phyloP scores from a whole-genome alignment of 345 rosid species.

The Aethionema arabicum region DNA sequence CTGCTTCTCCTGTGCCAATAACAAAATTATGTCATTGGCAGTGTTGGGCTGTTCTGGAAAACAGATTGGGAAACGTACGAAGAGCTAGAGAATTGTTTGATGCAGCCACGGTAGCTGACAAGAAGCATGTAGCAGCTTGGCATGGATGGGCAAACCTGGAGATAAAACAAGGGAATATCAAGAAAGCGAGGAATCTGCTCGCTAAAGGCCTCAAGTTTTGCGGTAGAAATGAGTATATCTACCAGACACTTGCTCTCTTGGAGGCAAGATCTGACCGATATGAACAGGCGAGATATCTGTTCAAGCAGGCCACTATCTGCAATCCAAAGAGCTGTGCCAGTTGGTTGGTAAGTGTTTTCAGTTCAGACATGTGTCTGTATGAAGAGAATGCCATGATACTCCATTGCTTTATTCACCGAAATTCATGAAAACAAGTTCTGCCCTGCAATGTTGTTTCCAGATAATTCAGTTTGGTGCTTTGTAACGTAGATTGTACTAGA shows the following conservation, averaged over 20 bases:
- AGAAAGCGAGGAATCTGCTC: conserved; percentile 89
- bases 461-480: conserved; percentile 5
- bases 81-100: conserved; percentile 91
- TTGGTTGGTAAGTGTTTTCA: conserved; percentile 83
- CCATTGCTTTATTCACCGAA: too few relatives aligned
- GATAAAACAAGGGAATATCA: conserved; percentile 84
- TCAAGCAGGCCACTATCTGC: conserved; percentile 83
- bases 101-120: conserved; percentile 96
- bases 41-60: conserved; percentile 99
- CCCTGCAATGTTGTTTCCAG: not conserved
- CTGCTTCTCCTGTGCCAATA: not conserved
- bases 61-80: conserved; percentile 73
- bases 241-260: conserved; percentile 81
- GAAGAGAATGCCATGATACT: conserved; percentile 4
- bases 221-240: conserved; percentile 89
- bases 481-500: not conserved
- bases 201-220: conserved; percentile 82
- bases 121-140: conserved; percentile 90
- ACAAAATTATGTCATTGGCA: conserved; percentile 35
- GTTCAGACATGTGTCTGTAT: conserved; percentile 6
- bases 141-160: conserved; percentile 99
- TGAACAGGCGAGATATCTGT: conserved; percentile 78
- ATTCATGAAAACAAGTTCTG: conserved; percentile 5
- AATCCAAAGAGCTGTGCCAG: conserved; percentile 95
- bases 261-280: conserved; percentile 76